Conservation (phyloP, 148 eudicot genomes). For the Polygonum maritimum region DNA sequence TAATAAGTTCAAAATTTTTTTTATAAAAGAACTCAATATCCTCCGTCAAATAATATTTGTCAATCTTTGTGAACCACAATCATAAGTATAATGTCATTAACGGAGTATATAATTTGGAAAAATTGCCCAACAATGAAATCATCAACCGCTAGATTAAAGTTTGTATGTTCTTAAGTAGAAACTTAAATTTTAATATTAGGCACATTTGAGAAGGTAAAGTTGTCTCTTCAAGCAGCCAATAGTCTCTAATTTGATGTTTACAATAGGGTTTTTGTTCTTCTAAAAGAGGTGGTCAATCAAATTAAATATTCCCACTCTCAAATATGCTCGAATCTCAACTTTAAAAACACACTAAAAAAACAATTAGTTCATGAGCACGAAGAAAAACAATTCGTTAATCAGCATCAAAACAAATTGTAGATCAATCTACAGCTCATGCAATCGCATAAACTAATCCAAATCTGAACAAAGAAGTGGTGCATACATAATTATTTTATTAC, state of each 20-base stretch:
- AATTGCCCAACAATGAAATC: not conserved
- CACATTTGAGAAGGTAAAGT: not conserved
- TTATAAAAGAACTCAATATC: too few species aligned
- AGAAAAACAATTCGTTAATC: not conserved
- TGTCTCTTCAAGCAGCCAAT: conserved; percentile 6
- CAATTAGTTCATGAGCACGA: not conserved
- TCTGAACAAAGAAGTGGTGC: too few species aligned
- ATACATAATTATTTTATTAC: not conserved
- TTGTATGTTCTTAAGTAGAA: not conserved
- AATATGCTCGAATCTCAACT: not conserved
- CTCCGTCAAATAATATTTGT: too few species aligned
- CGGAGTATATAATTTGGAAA: too few species aligned
- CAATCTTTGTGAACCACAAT: too few species aligned
- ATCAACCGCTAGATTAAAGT: not conserved
- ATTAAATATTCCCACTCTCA: not conserved
- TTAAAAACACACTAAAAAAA: not conserved
- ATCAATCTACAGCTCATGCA: not conserved
- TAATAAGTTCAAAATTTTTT: too few species aligned
- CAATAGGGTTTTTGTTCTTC: not conserved
- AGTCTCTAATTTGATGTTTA: not conserved
- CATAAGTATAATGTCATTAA: too few species aligned
- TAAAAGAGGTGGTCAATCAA: not conserved
- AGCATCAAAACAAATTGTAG: not conserved
- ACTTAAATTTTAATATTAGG: not conserved
- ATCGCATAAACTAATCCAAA: not conserved